Base-by-base conservation (phyloP, 2,329 filamentous ascomycete genomes). In the Fusarium mundagurra region DNA sequence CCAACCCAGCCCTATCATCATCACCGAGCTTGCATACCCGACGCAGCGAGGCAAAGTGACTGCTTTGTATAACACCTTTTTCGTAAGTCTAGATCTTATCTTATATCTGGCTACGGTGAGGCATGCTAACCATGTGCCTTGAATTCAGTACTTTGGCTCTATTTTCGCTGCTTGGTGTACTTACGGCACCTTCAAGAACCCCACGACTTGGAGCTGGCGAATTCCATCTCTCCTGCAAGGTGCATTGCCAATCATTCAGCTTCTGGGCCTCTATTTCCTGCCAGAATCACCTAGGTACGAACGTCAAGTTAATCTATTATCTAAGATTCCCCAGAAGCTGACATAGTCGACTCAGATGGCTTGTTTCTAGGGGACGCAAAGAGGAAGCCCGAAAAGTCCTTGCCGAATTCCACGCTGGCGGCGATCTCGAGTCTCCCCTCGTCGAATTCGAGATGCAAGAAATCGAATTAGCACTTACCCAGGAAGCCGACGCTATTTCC, bases 381-480 rank as follows among this genome's bases (percentile, higher is more conserved):
- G 79, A 79, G 29, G 79, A 84, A 34, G 83, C 84, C 5, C 77
- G 77, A 27, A 77, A 79, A 6, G 80, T 86, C 18, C 78, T 86
- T 9, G 79, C 76, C 5, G 80, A 79, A 5, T 85, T 84, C 51
- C 85, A 86, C 38, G 81, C 83, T 2, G 85, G 84, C 27, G 84
- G 84, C 3, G 82, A 86, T 50, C 65, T 74, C 0, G 69, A 78
- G 13, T 82, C 85, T 18, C 81, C 83, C 3, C 80, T 86, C 3
- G 84, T 86, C 0, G 65, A 76, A 0, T 79, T 85, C 13, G 81
- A 86, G 67, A 80, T 85, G 78, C 80, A 79, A n/a, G 84, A 86
- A 61, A 86, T 86, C 72, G 71, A 81, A 17, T 66, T 79, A 20
- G 78, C 81, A n/a, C 64, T 85, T 41, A 77, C 81, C 12, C 54